Conservation (phyloP, 768 basidiomycete species). For the Lentinula aciculospora region DNA sequence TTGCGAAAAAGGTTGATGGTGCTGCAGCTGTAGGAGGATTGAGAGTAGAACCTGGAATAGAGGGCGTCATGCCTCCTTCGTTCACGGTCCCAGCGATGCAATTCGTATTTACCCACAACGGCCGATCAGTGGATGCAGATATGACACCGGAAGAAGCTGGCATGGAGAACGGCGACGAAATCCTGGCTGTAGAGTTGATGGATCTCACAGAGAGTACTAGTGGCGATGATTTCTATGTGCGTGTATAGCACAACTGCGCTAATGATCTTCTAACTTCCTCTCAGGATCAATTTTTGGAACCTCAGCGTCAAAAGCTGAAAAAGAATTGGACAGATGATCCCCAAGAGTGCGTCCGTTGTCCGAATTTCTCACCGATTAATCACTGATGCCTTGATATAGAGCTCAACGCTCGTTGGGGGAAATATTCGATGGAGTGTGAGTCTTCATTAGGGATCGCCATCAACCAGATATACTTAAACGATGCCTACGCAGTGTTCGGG, state of each 20-base stretch:
- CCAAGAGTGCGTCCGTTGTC: conserved; percentile 48
- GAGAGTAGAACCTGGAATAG: conserved; percentile 8
- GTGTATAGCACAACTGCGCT: conserved; percentile 14
- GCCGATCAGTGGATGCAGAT: conserved; percentile 71
- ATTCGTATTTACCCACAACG: conserved; percentile 84
- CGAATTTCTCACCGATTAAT: neutral
- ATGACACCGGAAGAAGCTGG: conserved; percentile 83
- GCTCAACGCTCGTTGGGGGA: conserved; percentile 73
- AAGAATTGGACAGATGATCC: conserved; percentile 81
- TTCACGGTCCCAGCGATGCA: conserved; percentile 44
- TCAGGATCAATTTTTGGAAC: conserved; percentile 63
- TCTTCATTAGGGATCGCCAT: conserved; percentile 12
- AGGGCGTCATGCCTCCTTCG: conserved; percentile 1
- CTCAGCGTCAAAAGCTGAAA: conserved; percentile 62
- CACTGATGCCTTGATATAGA: conserved; percentile 29
- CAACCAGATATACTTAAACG: neutral
- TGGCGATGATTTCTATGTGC: conserved; percentile 53
- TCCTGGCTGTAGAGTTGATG: conserved; percentile 86
- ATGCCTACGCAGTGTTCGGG: conserved; percentile 54
- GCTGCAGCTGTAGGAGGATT: conserved; percentile 12
- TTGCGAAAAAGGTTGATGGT: conserved; percentile 19
- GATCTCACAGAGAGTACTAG: conserved; percentile 72
- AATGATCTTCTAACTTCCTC: neutral
- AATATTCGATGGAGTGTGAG: conserved; percentile 83
- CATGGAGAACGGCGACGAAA: conserved; percentile 86